phyloP scores from a whole-genome alignment of 2,329 filamentous ascomycete species.

The Colletotrichum sp. region DNA sequence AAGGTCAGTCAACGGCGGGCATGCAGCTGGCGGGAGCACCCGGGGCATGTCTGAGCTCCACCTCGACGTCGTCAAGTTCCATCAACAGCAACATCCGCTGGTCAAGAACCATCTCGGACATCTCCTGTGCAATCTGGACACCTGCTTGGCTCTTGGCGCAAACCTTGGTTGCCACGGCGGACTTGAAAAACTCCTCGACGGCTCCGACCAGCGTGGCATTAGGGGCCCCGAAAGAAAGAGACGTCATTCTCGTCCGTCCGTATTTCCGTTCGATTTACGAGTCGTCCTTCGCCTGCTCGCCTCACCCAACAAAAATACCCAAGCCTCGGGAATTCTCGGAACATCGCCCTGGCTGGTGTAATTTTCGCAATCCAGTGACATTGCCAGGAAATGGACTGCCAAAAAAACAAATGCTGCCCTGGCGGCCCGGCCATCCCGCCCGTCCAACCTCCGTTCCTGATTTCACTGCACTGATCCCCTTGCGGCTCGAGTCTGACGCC shows the following conservation, averaged over 20 bases:
- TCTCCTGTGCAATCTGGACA: not conserved
- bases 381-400: not conserved
- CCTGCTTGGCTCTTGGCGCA: not conserved
- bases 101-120: not conserved
- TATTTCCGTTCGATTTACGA: constrained; percentile 21
- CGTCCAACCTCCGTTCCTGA: constrained; percentile 10
- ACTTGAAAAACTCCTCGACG: not conserved
- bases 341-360: not conserved
- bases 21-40: not conserved
- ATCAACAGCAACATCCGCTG: not conserved
- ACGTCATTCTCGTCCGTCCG: constrained; percentile 2
- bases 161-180: not conserved
- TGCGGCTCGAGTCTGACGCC: constrained; percentile 4
- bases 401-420: not conserved
- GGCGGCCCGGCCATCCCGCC: constrained; percentile 9
- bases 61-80: not conserved
- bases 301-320: not conserved
- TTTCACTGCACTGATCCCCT: constrained; percentile 10
- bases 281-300: not conserved
- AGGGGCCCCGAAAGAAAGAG: not conserved
- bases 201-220: not conserved
- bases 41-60: not conserved
- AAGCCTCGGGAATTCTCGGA: constrained; percentile 9
- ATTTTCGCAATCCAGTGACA: not conserved
- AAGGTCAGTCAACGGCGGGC: not conserved